Evolutionary conservation across 2,329 filamentous ascomycete species (phyloP).

Genomic region (Sphaerulina vaccinii): DNA sequence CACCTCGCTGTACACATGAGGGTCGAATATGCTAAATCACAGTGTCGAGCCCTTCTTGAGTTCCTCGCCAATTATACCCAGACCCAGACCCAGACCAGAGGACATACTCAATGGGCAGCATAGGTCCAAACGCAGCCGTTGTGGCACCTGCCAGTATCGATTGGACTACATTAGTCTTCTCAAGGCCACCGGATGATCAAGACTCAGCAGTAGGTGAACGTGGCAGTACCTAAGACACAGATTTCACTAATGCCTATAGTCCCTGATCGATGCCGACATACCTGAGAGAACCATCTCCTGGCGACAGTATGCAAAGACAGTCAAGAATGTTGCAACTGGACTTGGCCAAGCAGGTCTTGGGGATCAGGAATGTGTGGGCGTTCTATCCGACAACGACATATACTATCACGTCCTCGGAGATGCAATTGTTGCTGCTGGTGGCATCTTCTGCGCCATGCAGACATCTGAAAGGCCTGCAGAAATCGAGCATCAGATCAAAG

Average conservation of each 20-base stretch:
- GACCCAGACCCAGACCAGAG: too few relatives aligned
- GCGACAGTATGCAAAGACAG: constrained; percentile 6
- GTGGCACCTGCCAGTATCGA: too few relatives aligned
- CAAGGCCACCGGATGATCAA: not conserved
- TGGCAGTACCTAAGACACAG: not conserved
- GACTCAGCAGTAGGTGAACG: not conserved
- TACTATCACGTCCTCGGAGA: constrained; percentile 15
- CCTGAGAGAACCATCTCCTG: constrained; percentile 2
- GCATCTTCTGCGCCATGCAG: constrained; percentile 13
- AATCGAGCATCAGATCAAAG: constrained; percentile 1
- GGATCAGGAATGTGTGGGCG: constrained; percentile 13
- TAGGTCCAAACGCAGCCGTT: too few relatives aligned
- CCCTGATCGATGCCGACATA: not conserved
- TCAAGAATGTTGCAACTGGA: constrained; percentile 16
- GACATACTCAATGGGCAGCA: too few relatives aligned
- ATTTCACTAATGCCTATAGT: not conserved
- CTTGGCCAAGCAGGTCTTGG: constrained; percentile 3
- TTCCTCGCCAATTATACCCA: too few relatives aligned
- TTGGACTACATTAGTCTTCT: not conserved
- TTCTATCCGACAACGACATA: constrained; percentile 17
- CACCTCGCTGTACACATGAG: too few relatives aligned
- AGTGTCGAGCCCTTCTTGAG: too few relatives aligned
- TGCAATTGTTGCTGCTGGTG: constrained; percentile 16
- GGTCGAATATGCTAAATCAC: too few relatives aligned
- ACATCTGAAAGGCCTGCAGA: constrained; percentile 8